Percentiles rank a stretch among this genome's conserved stretches.
These are phyloP conservation scores for Rhizopogon parksii DNA, from an alignment of 1,284 basidiomycete genomes.

Conservation along the genomic window DNA sequence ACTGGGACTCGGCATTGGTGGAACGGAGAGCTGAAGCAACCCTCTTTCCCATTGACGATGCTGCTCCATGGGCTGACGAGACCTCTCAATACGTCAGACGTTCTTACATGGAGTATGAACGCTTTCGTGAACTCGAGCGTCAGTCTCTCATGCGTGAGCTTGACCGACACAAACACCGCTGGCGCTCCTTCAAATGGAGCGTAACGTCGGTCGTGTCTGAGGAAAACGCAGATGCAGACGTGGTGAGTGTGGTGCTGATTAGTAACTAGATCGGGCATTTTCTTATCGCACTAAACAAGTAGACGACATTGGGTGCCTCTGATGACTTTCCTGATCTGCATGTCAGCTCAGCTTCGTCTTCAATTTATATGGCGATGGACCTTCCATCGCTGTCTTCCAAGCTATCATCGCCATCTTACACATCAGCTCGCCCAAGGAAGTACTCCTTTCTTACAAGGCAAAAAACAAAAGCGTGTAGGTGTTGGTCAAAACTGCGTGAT, in stretches of 20 bases:
- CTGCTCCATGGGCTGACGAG: constrained; percentile 1
- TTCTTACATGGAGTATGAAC: constrained; percentile 1
- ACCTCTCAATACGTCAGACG: neutral
- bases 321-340: neutral
- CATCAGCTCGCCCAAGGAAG: neutral
- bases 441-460: neutral
- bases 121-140: neutral
- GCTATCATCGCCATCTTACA: neutral
- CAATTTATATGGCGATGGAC: neutral
- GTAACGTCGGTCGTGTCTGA: neutral
- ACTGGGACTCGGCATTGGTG: neutral
- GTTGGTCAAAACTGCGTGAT: neutral
- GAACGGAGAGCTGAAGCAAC: neutral
- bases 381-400: neutral
- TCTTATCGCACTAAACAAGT: neutral
- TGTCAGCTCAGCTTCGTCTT: neutral
- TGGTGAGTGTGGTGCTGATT: neutral
- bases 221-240: neutral
- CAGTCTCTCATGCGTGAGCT: constrained; percentile 1
- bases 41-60: neutral
- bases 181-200: neutral
- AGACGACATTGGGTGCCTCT: neutral
- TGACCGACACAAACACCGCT: neutral
- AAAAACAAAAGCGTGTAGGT: neutral
- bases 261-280: neutral